Base-by-base conservation (phyloP, 306 rosid genomes). In the Ammopiptanthus mongolicus region DNA sequence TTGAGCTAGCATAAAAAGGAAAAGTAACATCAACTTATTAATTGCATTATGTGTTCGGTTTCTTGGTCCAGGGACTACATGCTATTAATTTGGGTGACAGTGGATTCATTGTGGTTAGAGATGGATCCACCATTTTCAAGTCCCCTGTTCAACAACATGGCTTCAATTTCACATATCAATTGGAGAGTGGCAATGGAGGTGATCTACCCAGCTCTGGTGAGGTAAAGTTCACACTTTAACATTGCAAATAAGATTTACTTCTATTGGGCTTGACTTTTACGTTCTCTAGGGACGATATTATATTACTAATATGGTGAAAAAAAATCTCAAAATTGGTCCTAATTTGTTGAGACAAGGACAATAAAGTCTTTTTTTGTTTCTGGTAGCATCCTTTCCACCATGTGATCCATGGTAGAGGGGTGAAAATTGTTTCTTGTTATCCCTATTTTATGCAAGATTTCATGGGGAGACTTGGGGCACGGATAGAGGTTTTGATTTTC, bases 1-100 rank as follows among this genome's bases (percentile, higher is more conserved):
- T 76, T 68, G 7, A 58, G 52, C 28, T 62, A 8, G 44, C 21
- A 51, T 71, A 22, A 56, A 56, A 76, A 56, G 56, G 51, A 51
- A 21, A 39, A 46, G 63, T 73, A 44, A 60, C 3, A 29, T 53
- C 57, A 52, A 17, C 53, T 36, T 10, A 77, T 42, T n/a, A 6
- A 42, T 60, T 69, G 8, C 71, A 19, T 65, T 67, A 9, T 48
- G 21, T 46, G 19, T 61, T 70, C 57, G 68, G 60, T 70, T 71
- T 84, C 74, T 60, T 80, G 76, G 76, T 73, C 42, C 81, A 96
- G 99, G 98, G 88, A 52, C 85, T 96, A 47, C 93, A 81, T 70
- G 92, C 98, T 77, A 89, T 96, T 69, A 92, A 92, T 83, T 87
- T 96, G 33, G 97, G 99, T 39, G 99, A 96, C 84, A 89, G 97